Base-by-base conservation (phyloP, 2,329 filamentous ascomycete species). In the Fusarium avenaceum region DNA sequence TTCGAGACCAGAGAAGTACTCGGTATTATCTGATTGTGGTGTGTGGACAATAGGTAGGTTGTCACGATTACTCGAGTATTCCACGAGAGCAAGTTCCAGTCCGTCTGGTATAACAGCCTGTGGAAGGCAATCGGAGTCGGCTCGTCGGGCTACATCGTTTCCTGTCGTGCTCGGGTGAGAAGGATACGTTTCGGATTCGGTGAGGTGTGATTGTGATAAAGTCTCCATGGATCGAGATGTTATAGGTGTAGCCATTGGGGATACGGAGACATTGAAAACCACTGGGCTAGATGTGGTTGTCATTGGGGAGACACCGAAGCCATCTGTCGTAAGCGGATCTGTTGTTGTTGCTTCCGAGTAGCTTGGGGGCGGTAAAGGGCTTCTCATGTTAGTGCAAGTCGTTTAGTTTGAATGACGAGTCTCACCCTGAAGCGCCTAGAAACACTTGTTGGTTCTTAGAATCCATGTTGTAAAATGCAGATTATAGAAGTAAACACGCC, bases 291-390 rank as follows among this genome's bases (percentile, higher is more conserved):
- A 54, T 1, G 51, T 28, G 2, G 30, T 38, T 38, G 51, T 47
- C 22, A 54, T 48, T 17, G 51, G 51, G 3, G 51, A 54, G 10
- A 54, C n/a, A 17, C 6, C 11, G 19, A 54, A 54, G 9, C 51
- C 51, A 48, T 54, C 51, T 35, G 51, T 38, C 9, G 51, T 54
- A 5, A 54, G 20, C 4, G 42, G 51, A 7, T 54, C 51, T 48
- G 10, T 38, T 38, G 42, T 54, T 1, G 42, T 54, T 28, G 51
- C 51, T 8, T 54, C 51, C 2, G 51, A 54, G 30, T 54, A 54
- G 2, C 51, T 54, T 6, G 51, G 42, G 4, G 50, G 50, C 7
- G 51, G 42, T 13, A 54, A 20, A 15, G 51, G 13, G 47, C 51
- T 54, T 4, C 28, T 28, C 3, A 13, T 26, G 8, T 26, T 26